Base-by-base conservation (phyloP, 208 protist genomes). In the Trypanosoma vivax region DNA sequence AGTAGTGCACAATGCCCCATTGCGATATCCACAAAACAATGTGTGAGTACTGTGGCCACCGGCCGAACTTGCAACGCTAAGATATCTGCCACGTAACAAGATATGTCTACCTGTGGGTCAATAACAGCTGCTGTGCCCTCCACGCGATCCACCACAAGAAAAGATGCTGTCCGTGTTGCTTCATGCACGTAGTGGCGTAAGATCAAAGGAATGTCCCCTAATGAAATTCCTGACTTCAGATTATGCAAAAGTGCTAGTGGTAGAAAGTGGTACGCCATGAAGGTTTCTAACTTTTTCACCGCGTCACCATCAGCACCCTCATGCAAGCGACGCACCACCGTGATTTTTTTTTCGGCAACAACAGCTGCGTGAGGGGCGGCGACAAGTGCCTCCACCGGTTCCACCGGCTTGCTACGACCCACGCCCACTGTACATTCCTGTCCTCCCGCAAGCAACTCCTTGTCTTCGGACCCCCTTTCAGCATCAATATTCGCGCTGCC, bases 141-240 rank as follows among this genome's bases (percentile, higher is more conserved):
- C 1, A 3, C 23, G 16, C 43, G 23, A 49, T 82, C 71, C 2
- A 69, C 80, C 3, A 92, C 48, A 18, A 92, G 60, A 25, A 88
- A 88, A 3, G 84, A 86, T 0, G 69, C 50, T 0, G 77, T 88
- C 37, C 79, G 79, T 19, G 72, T 73, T 5, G 71, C 65, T 37
- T 92, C 84, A 51, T 92, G 78, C 28, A 86, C 63, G 65, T 87
- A 92, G 33, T 88, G 79, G 6, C 81, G 78, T n/a, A 88, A 24
- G 18, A 88, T 34, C 28, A 83, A 64, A 11, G 60, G 43, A 2
- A 23, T 27, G 13, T 43, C 39, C 7, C 2, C 27, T 13, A 5
- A 2, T 25, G 28, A 38, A 11, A 37, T 9, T 27, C 53, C 34
- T 13, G 34, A 21, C 1, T 33, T 5, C 18, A 19, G 18, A 58